Evolutionary conservation across 805 yeast species (phyloP), one percentile per base, ranked within the genome.

Genomic region (Saccharomyces mikatae): DNA sequence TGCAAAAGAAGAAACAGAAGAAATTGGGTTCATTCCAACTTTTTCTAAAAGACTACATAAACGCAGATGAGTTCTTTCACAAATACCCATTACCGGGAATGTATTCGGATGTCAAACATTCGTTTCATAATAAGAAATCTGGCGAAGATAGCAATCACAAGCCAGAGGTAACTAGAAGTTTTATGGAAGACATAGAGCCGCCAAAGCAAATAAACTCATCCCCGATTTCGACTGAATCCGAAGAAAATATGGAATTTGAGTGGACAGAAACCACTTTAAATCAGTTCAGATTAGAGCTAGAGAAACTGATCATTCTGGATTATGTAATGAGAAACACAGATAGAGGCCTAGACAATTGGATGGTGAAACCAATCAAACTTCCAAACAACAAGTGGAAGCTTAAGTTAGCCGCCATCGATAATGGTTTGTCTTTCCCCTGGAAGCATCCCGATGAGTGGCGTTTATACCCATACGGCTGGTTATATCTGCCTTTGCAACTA

Each of bases 361-460:
- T 86, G 92, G 77, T 86, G 22, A 75, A 75, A 53, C 60, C 83
- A 75, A n/a, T 79, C 82, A 78, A 57, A 61, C 17, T 51, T 17
- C 22, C 32, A 26, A 60, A 64, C 31, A 58, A 62, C 10, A 46
- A 49, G 6, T 64, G 66, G 56, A 58, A 58, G 14, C 56, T 86
- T 13, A 75, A 72, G 51, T 74, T 86, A 30, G 89, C 88, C 2
- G 92, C 91, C 0, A 86, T 86, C 48, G 91, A 86, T 62, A 83
- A 87, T 14, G 90, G 90, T 0, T 71, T 86, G 30, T 76, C 90
- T 0, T 85, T 83, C 60, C 91, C 92, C 4, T 86, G 89, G 89
- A 85, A 86, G 62, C 89, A 84, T 59, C 91, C 91, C 0, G 87
- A 86, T 67, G 89, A 84, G 62, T 84, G 90, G 89, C 70, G 91